Conservation (phyloP, 1,284 basidiomycete genomes). For the Leccinum brunneo-olivaceum region DNA sequence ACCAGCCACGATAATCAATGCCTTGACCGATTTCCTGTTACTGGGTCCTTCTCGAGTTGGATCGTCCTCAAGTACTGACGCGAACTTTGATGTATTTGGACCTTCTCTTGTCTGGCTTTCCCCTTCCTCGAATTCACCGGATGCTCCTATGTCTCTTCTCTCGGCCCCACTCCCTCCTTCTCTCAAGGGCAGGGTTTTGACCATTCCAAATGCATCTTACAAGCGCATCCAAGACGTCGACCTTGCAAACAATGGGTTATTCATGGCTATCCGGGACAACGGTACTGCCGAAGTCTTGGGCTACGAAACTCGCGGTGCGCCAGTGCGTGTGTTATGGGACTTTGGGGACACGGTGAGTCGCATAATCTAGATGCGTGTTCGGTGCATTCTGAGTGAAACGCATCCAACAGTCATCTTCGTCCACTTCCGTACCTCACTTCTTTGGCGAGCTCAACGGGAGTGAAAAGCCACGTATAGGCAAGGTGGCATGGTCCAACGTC, state of each 20-base stretch:
- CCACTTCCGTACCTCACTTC: conserved; percentile 46
- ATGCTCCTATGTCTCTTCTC: conserved; percentile 34
- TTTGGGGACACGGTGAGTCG: conserved; percentile 53
- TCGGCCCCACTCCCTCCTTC: conserved; percentile 49
- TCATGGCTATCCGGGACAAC: conserved; percentile 49
- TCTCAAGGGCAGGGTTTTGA: conserved; percentile 44
- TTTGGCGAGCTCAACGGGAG: conserved; percentile 54
- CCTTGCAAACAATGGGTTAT: conserved; percentile 39
- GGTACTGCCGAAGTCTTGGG: conserved; percentile 52
- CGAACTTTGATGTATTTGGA: conserved; percentile 9
- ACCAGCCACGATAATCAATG: conserved; percentile 50
- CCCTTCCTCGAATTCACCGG: conserved; percentile 21
- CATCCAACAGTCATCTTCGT: conserved; percentile 34
- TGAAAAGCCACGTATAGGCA: conserved; percentile 57
- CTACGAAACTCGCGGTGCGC: conserved; percentile 34
- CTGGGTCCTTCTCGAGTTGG: conserved; percentile 34
- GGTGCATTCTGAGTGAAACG: conserved; percentile 5
- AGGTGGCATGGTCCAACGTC: conserved; percentile 67
- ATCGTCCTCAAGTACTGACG: conserved; percentile 25
- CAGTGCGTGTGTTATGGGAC: conserved; percentile 46
- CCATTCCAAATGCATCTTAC: conserved; percentile 39
- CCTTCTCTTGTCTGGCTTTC: conserved; percentile 66
- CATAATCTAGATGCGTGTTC: neutral
- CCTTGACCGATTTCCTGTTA: conserved; percentile 28
- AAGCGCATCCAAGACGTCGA: conserved; percentile 51